Evolutionary conservation across 148 eudicot genomes (phyloP).

Genomic region (Persicaria maculosa): DNA sequence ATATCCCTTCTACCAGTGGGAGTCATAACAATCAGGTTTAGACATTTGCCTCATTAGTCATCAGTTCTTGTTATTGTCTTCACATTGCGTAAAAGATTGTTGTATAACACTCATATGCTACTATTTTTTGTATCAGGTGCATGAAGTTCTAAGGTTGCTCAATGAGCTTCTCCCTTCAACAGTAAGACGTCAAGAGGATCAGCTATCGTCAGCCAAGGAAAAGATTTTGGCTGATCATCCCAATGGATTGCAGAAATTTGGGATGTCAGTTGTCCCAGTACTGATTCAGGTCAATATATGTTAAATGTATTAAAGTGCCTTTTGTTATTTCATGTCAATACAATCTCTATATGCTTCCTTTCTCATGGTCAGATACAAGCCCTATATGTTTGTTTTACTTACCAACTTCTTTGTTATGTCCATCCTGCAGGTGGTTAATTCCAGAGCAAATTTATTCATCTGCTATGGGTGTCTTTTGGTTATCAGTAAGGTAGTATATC

Average conservation of each 20-base stretch:
- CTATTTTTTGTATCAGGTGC: constrained; percentile 34
- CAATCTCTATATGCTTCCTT: background rate
- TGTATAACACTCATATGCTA: background rate
- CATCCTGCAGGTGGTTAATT: constrained; percentile 60
- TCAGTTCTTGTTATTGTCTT: background rate
- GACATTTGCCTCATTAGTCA: constrained; percentile 6
- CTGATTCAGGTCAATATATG: constrained; percentile 49
- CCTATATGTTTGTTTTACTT: background rate
- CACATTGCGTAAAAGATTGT: background rate
- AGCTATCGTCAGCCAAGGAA: constrained; percentile 40
- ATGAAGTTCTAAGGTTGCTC: constrained; percentile 67
- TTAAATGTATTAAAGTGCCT: background rate
- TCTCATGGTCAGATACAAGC: background rate
- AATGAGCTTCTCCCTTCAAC: constrained; percentile 69
- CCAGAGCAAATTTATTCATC: constrained; percentile 55
- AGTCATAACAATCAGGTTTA: constrained; percentile 61
- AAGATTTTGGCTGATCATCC: constrained; percentile 47
- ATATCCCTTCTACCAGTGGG: constrained; percentile 40
- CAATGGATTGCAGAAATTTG: constrained; percentile 59
- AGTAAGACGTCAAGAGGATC: constrained; percentile 30
- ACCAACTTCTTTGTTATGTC: constrained; percentile 14
- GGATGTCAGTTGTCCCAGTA: constrained; percentile 57
- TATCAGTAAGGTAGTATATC: constrained; percentile 61
- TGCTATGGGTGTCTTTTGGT: constrained; percentile 83
- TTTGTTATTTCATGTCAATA: constrained; percentile 3